Evolutionary conservation across 177 flowering plant species (phyloP).

Genomic region (Vitis hybrid): DNA sequence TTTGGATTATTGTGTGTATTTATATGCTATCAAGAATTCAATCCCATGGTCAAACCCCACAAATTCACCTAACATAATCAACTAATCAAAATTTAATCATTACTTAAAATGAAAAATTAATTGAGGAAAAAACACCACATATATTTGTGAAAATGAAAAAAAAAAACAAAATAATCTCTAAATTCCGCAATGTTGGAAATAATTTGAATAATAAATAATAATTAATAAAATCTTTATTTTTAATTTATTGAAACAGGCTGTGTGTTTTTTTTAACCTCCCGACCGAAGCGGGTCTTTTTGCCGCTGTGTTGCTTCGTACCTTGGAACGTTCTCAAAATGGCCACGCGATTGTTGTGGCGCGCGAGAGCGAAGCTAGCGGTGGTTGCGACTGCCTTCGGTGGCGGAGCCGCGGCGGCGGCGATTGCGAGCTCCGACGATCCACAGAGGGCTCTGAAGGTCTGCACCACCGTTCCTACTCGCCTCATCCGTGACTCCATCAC

Average conservation of each 20-base stretch:
- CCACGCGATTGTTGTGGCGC: conserved; percentile 60
- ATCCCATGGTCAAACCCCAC: too few relatives aligned
- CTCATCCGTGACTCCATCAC: conserved; percentile 67
- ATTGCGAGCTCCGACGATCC: conserved; percentile 75
- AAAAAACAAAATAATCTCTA: too few relatives aligned
- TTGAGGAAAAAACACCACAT: too few relatives aligned
- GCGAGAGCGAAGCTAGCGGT: conserved; percentile 41
- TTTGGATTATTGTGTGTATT: too few relatives aligned
- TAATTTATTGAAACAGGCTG: neutral
- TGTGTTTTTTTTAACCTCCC: neutral
- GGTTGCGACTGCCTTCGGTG: conserved; percentile 42
- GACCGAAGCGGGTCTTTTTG: neutral
- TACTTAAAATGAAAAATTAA: too few relatives aligned
- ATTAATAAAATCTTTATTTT: too few relatives aligned
- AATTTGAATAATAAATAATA: too few relatives aligned
- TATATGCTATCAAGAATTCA: too few relatives aligned
- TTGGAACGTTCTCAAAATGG: conserved; percentile 29
- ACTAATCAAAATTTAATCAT: too few relatives aligned
- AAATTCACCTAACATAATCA: too few relatives aligned
- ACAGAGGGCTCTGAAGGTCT: conserved; percentile 57
- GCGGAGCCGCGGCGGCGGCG: conserved; percentile 59
- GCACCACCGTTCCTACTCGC: conserved; percentile 72
- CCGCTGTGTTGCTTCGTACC: neutral
- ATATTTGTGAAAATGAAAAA: too few relatives aligned
- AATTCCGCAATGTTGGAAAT: too few relatives aligned